Percentiles rank a stretch among this genome's conserved stretches.
These are phyloP conservation scores for Physcomitrium patens DNA, from an alignment of 225 moss, liverwort and hornwort genomes.

Conservation along the genomic window DNA sequence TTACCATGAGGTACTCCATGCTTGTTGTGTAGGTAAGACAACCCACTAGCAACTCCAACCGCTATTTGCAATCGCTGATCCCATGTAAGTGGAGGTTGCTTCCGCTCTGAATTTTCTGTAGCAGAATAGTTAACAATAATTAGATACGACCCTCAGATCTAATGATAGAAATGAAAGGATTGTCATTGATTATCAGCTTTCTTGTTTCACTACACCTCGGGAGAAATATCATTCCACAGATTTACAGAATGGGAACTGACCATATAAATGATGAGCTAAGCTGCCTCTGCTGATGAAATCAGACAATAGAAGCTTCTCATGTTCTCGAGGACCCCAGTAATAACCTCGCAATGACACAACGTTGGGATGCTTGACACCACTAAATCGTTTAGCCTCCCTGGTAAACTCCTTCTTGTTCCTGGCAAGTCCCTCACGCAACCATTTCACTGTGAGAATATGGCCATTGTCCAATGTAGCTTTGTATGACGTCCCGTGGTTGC, in stretches of 20 bases:
- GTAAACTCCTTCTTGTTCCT: conserved; percentile 83
- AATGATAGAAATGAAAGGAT: not conserved
- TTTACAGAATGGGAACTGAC: conserved; percentile 14
- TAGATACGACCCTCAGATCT: too few relatives aligned
- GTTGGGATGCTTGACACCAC: conserved; percentile 82
- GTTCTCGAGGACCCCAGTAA: conserved; percentile 89
- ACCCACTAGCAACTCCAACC: conserved; percentile 70
- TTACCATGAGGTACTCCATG: conserved; percentile 87
- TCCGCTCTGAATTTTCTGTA: conserved; percentile 64
- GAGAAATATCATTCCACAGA: too few relatives aligned
- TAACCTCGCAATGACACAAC: conserved; percentile 77
- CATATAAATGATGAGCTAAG: conserved; percentile 74
- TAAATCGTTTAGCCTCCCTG: conserved; percentile 79
- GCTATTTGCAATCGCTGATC: conserved; percentile 76
- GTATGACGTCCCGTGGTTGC: conserved; percentile 89
- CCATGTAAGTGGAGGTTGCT: conserved; percentile 67
- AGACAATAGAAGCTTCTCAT: conserved; percentile 86
- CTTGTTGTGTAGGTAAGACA: conserved; percentile 71
- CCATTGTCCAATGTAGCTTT: conserved; percentile 70
- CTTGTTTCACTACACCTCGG: too few relatives aligned
- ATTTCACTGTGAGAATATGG: conserved; percentile 78
- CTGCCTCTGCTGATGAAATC: conserved; percentile 73
- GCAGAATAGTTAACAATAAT: too few relatives aligned
- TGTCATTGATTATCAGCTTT: not conserved
- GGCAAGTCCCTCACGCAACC: conserved; percentile 80